A percentile compares a stretch with the other conserved stretches of the same genome.
These are phyloP conservation scores for Neurospora sp. DNA, from an alignment of 495 filamentous ascomycete species.

Conservation along the genomic window DNA sequence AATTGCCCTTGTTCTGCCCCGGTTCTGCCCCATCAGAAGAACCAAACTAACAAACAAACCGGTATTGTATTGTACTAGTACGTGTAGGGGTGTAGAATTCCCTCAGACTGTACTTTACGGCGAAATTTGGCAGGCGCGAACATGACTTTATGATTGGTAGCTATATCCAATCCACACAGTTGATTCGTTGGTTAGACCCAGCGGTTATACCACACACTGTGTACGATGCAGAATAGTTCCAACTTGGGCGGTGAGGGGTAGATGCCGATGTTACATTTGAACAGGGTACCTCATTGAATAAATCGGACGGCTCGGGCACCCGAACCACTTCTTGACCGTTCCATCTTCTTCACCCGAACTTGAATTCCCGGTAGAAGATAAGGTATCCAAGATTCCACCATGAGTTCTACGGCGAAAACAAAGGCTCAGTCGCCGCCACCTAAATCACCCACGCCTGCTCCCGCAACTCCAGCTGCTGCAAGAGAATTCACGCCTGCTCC, in stretches of 20 bases:
- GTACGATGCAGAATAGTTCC: not conserved
- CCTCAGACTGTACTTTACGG: not conserved
- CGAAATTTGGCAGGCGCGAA: not conserved
- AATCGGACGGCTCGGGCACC: not conserved
- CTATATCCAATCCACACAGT: no score
- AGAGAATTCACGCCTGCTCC: not conserved
- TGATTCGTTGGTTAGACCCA: not conserved
- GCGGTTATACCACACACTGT: not conserved
- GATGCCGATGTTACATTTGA: not conserved
- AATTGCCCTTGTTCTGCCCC: no score
- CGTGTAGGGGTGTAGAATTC: no score
- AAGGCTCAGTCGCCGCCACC: conserved; percentile 68
- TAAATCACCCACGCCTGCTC: conserved; percentile 50
- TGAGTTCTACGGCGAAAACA: conserved; percentile 32
- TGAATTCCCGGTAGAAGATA: not conserved
- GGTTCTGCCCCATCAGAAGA: no score
- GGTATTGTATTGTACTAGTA: no score
- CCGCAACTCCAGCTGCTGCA: conserved; percentile 39
- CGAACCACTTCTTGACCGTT: not conserved
- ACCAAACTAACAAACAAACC: no score
- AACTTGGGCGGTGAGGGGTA: not conserved
- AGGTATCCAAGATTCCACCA: not conserved
- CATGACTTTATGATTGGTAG: no score
- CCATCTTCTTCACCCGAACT: not conserved
- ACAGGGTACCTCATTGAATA: not conserved